Conservation (phyloP, 2,329 filamentous ascomycete genomes). For the Ophiostoma sp. region DNA sequence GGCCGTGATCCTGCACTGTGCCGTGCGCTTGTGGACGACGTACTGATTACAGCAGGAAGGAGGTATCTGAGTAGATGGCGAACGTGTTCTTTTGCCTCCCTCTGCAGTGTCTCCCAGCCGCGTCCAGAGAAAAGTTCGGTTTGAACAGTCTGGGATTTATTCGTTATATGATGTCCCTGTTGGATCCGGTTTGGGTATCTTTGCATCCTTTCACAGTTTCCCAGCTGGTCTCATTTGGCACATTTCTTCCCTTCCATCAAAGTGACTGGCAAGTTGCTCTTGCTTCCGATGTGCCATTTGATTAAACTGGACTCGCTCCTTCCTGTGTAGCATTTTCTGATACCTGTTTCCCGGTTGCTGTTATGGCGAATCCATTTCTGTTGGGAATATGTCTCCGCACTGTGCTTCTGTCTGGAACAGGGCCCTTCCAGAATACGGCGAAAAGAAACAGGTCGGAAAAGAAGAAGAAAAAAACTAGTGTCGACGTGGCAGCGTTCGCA, state of each 20-base stretch:
- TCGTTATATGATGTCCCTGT: neutral
- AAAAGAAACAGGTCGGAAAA: neutral
- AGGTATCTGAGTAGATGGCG: neutral
- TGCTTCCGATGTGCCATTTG: neutral
- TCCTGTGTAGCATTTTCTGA: neutral
- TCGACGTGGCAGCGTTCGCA: neutral
- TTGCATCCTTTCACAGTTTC: neutral
- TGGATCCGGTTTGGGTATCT: neutral
- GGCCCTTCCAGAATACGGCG: neutral
- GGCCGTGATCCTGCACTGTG: constrained; percentile 10
- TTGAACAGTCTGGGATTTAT: neutral
- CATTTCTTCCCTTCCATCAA: neutral
- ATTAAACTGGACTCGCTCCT: neutral
- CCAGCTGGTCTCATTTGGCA: neutral
- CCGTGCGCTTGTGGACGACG: neutral
- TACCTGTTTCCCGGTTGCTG: neutral
- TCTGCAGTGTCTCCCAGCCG: neutral
- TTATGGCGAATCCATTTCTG: neutral
- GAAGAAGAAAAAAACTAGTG: neutral
- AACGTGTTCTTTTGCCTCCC: constrained; percentile 11
- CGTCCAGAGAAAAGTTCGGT: neutral
- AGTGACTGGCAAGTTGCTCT: neutral
- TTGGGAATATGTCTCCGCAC: neutral
- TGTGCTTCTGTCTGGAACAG: neutral
- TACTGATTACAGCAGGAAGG: neutral